Base-by-base conservation (phyloP, 768 basidiomycete genomes). In the Naganishia vaughanmartiniae region DNA sequence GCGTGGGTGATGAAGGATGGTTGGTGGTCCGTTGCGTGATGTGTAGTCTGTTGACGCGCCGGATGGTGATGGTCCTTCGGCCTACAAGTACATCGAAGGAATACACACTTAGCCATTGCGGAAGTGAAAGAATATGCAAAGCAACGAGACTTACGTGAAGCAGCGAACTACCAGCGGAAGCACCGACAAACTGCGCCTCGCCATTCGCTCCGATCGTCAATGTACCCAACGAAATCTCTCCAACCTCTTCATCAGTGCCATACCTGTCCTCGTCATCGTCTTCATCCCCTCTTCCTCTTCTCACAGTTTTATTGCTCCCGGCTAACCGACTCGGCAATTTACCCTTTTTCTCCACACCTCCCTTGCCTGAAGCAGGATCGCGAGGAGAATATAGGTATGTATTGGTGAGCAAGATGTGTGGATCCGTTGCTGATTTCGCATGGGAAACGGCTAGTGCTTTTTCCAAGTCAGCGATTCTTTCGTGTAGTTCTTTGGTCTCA, bases 401-500 rank as follows among this genome's bases (percentile, higher is more conserved):
- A 19, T 71, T 72, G n/a, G 73, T 69, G 0, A 80, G 73, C 28
- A 80, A 73, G 2, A 75, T 76, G 68, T 80, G 79, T 24, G 79
- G 74, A 9, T 67, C 65, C 10, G 70, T 58, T 11, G 68, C 54
- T 10, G 54, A 63, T 51, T 73, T 73, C 11, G 74, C 69, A 55
- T 80, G 79, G 0, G 78, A 55, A 39, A 77, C 67, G 36, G 78
- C 78, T 6, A 80, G 75, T 17, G 79, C 79, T 33, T 76, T 73
- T 60, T 80, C 79, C n/a, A 80, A 74, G 7, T 74, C 66, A 19
- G 73, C 70, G 60, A 80, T 79, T 3, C 79, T 77, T 36, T 72
- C 70, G 56, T 80, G 79, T 5, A 80, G 74, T 75, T 79, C 79
- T 51, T 77, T 76, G 21, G 77, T 78, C 58, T 76, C 75, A 15